Evolutionary conservation across 1,139 yeast genomes (phyloP).

Genomic region (Kodamaea arcana): DNA sequence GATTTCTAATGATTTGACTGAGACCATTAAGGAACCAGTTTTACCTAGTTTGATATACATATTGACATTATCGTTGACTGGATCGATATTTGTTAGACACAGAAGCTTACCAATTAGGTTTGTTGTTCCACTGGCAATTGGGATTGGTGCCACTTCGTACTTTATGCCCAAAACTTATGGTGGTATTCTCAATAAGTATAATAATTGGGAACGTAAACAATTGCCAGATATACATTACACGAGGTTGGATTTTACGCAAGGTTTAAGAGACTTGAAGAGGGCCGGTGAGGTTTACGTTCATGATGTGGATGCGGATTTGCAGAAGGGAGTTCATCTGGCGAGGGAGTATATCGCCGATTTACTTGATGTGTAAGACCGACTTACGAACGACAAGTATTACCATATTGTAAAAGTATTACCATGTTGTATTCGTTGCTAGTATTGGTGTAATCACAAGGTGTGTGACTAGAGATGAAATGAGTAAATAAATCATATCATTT

Average conservation of each 20-base stretch:
- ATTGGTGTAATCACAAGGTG: too few relatives aligned
- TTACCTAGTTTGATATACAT: slow-evolving; percentile 54
- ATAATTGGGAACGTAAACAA: slow-evolving; percentile 9
- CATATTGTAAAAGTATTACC: too few relatives aligned
- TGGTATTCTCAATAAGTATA: slow-evolving; percentile 12
- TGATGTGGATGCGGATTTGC: slow-evolving; percentile 15
- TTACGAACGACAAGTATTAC: too few relatives aligned
- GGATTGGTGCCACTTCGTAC: slow-evolving; percentile 35
- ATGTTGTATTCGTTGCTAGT: too few relatives aligned
- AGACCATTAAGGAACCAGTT: slow-evolving; percentile 38
- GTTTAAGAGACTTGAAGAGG: slow-evolving; percentile 11
- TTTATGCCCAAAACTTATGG: slow-evolving; percentile 36
- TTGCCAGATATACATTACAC: slow-evolving; percentile 12
- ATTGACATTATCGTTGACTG: slow-evolving; percentile 51
- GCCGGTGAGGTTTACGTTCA: slow-evolving; percentile 7
- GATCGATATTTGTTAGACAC: slow-evolving; percentile 50
- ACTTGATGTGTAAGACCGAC: slow-evolving; percentile 14
- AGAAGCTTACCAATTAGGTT: slow-evolving; percentile 48
- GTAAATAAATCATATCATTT: too few relatives aligned
- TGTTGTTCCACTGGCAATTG: slow-evolving; percentile 46
- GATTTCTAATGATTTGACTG: slow-evolving; percentile 23
- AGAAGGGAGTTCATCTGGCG: slow-evolving; percentile 24
- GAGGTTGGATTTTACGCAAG: slow-evolving; percentile 14
- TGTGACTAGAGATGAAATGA: too few relatives aligned
- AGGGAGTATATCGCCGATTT: slow-evolving; percentile 22